Percentiles rank a stretch among this genome's conserved stretches.
These are phyloP conservation scores for Colletotrichum chrysophilum DNA, from an alignment of 2,329 filamentous ascomycete genomes.

Conservation along the genomic window DNA sequence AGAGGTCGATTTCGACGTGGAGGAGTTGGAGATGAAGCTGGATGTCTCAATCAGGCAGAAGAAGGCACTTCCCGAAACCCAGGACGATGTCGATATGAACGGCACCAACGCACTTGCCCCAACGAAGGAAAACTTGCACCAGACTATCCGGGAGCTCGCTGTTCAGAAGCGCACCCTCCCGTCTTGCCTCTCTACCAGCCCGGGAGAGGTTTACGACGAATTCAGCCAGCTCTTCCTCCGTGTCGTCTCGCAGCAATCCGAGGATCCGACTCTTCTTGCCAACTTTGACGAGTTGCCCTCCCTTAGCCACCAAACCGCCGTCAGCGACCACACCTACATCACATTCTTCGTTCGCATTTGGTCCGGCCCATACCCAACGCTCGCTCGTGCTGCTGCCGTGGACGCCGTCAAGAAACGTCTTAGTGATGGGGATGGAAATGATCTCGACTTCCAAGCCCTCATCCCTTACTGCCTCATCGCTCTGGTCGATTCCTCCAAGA, in stretches of 20 bases:
- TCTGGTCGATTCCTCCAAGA: conserved; percentile 76
- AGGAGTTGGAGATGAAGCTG: conserved; percentile 76
- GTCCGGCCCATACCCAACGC: conserved; percentile 72
- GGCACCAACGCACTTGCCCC: conserved; percentile 33
- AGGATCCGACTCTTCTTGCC: conserved; percentile 43
- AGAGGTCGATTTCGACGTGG: conserved; percentile 73
- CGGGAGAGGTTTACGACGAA: conserved; percentile 60
- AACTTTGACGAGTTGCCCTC: conserved; percentile 61
- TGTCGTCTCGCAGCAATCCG: conserved; percentile 50
- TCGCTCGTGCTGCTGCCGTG: conserved; percentile 73
- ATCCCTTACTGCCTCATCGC: conserved; percentile 82
- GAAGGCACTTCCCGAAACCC: conserved; percentile 52
- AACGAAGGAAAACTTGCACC: conserved; percentile 41
- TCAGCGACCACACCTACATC: conserved; percentile 70
- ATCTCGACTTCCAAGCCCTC: conserved; percentile 75
- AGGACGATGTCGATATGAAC: conserved; percentile 57
- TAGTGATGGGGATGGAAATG: conserved; percentile 51
- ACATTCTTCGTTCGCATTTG: conserved; percentile 80
- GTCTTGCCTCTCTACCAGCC: conserved; percentile 57
- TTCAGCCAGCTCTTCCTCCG: conserved; percentile 64
- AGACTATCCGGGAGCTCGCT: conserved; percentile 43
- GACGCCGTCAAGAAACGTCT: conserved; percentile 66
- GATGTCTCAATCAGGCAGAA: conserved; percentile 70
- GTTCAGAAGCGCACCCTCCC: conserved; percentile 41
- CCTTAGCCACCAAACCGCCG: conserved; percentile 58